phyloP scores from a whole-genome alignment of 805 yeast species.

The Ogataea haglerorum region DNA sequence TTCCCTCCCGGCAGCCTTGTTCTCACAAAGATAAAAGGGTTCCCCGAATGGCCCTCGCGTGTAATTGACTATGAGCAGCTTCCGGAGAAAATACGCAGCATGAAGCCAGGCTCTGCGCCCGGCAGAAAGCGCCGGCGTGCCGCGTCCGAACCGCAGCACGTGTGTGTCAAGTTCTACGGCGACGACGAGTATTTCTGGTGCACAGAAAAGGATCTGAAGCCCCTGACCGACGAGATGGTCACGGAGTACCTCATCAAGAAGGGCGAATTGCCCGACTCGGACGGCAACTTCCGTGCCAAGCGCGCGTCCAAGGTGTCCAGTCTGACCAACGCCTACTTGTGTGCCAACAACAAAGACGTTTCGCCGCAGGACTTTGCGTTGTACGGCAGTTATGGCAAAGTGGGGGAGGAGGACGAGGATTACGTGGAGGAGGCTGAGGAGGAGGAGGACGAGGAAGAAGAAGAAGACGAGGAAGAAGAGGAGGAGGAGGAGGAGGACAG shows the following conservation, averaged over 20 bases:
- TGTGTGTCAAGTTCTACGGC: conserved; percentile 62
- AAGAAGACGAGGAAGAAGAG: conserved; percentile 6
- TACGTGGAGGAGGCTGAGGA: conserved; percentile 32
- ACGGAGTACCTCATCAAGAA: conserved; percentile 27
- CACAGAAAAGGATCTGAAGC: conserved; percentile 46
- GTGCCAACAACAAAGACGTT: conserved; percentile 37
- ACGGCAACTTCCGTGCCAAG: conserved; percentile 44
- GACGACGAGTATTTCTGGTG: conserved; percentile 77
- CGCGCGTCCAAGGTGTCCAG: conserved; percentile 39
- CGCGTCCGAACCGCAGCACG: conserved; percentile 15
- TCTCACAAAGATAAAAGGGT: conserved; percentile 80
- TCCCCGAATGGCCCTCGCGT: conserved; percentile 91
- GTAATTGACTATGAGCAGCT: conserved; percentile 58
- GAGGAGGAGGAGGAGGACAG: conserved; percentile 9
- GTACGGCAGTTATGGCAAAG: conserved; percentile 39
- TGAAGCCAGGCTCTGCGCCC: conserved; percentile 44
- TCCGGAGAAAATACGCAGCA: conserved; percentile 51
- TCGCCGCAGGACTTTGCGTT: conserved; percentile 45
- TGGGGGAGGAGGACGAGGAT: conserved; percentile 15
- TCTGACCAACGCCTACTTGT: conserved; percentile 30
- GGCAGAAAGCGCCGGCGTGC: conserved; percentile 22
- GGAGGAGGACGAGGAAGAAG: conserved; percentile 26
- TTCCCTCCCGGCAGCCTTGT: conserved; percentile 50
- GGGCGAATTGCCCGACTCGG: conserved; percentile 35
- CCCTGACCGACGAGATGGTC: conserved; percentile 42